Conservation (phyloP, 768 basidiomycete species). For the Panaeolus papilionaceus region DNA sequence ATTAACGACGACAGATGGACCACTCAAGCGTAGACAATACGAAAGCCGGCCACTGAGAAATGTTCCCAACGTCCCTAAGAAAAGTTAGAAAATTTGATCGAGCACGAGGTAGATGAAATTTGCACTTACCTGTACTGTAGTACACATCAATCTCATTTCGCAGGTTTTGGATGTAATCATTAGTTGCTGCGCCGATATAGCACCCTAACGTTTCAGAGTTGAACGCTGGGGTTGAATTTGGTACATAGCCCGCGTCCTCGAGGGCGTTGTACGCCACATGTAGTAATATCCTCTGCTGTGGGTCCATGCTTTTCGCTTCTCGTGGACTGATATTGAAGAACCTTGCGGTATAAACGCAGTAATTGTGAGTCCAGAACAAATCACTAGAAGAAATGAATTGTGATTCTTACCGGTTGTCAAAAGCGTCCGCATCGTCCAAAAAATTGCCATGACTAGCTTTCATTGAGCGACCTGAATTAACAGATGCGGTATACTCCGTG, state of each 20-base stretch:
- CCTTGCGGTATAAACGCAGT: constrained; percentile 25
- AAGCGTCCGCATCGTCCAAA: constrained; percentile 57
- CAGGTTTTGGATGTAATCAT: constrained; percentile 74
- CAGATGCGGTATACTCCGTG: constrained; percentile 40
- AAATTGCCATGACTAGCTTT: constrained; percentile 70
- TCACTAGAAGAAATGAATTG: neutral
- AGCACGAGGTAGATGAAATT: constrained; percentile 8
- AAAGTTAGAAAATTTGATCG: constrained; percentile 10
- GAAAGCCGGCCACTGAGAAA: constrained; percentile 78
- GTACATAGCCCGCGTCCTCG: constrained; percentile 74
- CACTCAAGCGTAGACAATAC: constrained; percentile 69
- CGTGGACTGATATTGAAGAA: constrained; percentile 80
- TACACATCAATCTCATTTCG: constrained; percentile 68
- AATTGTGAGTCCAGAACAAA: neutral
- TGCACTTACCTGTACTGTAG: constrained; percentile 64
- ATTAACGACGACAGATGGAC: constrained; percentile 75
- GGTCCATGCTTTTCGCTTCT: constrained; percentile 79
- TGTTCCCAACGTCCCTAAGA: constrained; percentile 66
- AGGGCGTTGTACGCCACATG: constrained; percentile 72
- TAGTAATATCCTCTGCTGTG: constrained; percentile 73
- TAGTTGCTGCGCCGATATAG: constrained; percentile 72
- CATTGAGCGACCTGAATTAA: constrained; percentile 46
- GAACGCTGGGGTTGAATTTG: constrained; percentile 57
- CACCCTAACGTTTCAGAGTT: constrained; percentile 63
- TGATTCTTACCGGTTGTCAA: constrained; percentile 58